A percentile compares a stretch with the other conserved stretches of the same genome.
phyloP scores from a whole-genome alignment of 345 rosid species.

The Clausena lansium region DNA sequence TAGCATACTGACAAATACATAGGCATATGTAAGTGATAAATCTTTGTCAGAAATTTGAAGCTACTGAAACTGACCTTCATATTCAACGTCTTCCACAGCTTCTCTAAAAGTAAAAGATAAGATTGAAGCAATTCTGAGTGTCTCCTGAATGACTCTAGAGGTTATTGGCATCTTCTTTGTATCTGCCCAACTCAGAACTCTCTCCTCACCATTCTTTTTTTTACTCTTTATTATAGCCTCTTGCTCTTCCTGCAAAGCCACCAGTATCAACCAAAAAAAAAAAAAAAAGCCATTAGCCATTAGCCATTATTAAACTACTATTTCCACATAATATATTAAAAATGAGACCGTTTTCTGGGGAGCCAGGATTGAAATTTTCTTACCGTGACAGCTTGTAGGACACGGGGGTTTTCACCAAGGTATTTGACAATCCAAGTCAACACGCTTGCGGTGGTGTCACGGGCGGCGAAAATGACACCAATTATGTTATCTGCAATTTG shows the following conservation, averaged over 20 bases:
- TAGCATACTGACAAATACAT: neutral
- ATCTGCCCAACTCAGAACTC: slow-evolving; percentile 55
- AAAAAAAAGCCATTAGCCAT: slow-evolving; percentile 6
- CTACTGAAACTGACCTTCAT: slow-evolving; percentile 48
- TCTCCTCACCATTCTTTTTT: slow-evolving; percentile 37
- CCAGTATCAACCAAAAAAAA: neutral
- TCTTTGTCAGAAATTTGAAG: slow-evolving; percentile 3
- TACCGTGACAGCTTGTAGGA: slow-evolving; percentile 77
- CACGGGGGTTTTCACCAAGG: slow-evolving; percentile 63
- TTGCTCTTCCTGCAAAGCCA: slow-evolving; percentile 62
- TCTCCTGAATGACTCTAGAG: slow-evolving; percentile 79
- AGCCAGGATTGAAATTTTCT: slow-evolving; percentile 20
- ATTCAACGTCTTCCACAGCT: slow-evolving; percentile 88
- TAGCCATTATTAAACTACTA: neutral
- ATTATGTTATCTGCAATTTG: slow-evolving; percentile 88
- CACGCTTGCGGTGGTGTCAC: slow-evolving; percentile 87
- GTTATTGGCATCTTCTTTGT: slow-evolving; percentile 79
- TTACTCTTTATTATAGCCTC: slow-evolving; percentile 47
- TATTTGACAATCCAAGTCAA: slow-evolving; percentile 87
- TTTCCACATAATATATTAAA: neutral
- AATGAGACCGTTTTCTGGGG: neutral
- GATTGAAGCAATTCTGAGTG: slow-evolving; percentile 76
- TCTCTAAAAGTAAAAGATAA: slow-evolving; percentile 89
- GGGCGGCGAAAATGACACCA: slow-evolving; percentile 86
- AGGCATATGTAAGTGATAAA: neutral